These are phyloP conservation scores for Silene noctiflora DNA, from an alignment of 179 eudicot genomes.

Conservation along the genomic window DNA sequence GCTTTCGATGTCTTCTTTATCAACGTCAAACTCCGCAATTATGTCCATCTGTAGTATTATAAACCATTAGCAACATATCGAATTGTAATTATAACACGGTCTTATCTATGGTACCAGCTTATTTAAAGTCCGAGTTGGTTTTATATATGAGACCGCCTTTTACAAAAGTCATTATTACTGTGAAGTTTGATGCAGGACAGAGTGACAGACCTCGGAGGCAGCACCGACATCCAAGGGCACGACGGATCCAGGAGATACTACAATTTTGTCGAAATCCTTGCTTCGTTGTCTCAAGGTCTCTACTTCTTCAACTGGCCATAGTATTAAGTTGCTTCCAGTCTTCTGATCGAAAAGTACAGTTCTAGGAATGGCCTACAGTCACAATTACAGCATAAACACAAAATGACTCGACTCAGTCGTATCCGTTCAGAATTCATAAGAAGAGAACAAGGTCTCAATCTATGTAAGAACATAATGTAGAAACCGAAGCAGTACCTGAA, in stretches of 20 bases:
- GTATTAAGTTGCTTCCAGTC: constrained; percentile 58
- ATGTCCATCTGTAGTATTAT: constrained; percentile 58
- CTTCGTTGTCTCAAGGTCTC: constrained; percentile 43
- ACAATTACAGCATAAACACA: not conserved
- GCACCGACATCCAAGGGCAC: constrained; percentile 45
- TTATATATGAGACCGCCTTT: no score
- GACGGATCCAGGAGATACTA: constrained; percentile 48
- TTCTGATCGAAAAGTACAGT: constrained; percentile 51
- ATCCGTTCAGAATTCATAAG: no score
- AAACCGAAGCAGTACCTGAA: constrained; percentile 37
- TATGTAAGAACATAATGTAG: no score
- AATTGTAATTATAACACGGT: no score
- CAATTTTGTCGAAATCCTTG: constrained; percentile 36
- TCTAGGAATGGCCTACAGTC: constrained; percentile 60
- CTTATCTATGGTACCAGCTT: no score
- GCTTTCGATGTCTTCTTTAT: constrained; percentile 36
- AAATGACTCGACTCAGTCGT: no score
- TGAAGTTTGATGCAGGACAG: not conserved
- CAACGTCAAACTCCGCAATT: constrained; percentile 59
- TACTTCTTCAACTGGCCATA: constrained; percentile 83
- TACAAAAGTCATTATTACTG: not conserved
- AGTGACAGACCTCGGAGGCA: constrained; percentile 41
- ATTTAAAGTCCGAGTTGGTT: no score
- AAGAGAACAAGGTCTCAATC: no score
- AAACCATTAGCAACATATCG: not conserved